Evolutionary conservation across 768 basidiomycete genomes (phyloP).

Genomic region (Russula lepida): DNA sequence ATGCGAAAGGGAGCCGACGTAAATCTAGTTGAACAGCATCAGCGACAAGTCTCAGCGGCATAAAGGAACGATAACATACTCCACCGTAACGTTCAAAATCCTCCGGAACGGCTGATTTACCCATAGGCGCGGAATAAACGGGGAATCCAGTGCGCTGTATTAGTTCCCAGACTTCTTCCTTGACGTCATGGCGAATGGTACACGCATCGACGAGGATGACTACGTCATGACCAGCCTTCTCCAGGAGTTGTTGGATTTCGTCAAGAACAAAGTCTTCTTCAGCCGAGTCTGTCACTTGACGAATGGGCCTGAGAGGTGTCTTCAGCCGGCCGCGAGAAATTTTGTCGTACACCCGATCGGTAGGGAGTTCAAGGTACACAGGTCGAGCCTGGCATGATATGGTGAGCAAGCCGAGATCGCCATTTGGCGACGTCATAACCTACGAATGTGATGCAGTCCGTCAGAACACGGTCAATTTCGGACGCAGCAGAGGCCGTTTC

Average conservation of each 20-base stretch:
- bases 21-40: conserved; percentile 42
- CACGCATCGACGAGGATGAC: conserved; percentile 80
- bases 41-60: not conserved
- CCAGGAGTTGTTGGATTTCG: conserved; percentile 57
- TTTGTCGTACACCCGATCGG: conserved; percentile 64
- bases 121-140: conserved; percentile 73
- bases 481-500: conserved; percentile 46
- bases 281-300: conserved; percentile 45
- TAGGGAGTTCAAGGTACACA: conserved; percentile 81
- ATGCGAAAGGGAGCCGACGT: conserved; percentile 62
- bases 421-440: not conserved
- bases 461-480: conserved; percentile 74
- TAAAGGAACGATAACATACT: conserved; percentile 35
- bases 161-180: conserved; percentile 54
- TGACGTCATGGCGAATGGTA: conserved; percentile 60
- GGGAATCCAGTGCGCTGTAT: conserved; percentile 58
- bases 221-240: conserved; percentile 52
- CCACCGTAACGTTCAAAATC: conserved; percentile 68
- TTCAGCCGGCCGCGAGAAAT: conserved; percentile 58
- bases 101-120: conserved; percentile 71
- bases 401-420: not conserved
- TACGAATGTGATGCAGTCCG: conserved; percentile 36
- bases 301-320: conserved; percentile 44
- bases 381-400: conserved; percentile 55
- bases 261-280: conserved; percentile 64